phyloP scores from a whole-genome alignment of 805 yeast genomes.

The Scheffersomyces coipomensis region DNA sequence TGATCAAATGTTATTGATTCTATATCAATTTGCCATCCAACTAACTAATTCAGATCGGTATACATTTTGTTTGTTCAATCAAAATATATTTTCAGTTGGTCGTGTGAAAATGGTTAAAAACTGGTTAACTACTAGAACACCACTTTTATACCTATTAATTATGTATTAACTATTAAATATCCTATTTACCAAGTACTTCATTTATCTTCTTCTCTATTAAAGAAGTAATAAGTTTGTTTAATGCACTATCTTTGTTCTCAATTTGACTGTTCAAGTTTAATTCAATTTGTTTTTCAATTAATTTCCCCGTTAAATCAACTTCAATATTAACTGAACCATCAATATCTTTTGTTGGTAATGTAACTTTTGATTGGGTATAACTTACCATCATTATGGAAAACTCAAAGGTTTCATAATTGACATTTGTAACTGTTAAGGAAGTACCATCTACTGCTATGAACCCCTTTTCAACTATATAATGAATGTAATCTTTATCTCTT shows the following conservation, averaged over 20 bases:
- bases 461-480: slow-evolving; percentile 92
- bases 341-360: slow-evolving; percentile 60
- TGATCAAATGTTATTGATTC: too few species aligned
- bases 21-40: too few species aligned
- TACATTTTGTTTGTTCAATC: neutral
- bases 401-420: slow-evolving; percentile 52
- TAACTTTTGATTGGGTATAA: slow-evolving; percentile 82
- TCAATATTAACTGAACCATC: slow-evolving; percentile 82
- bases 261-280: slow-evolving; percentile 55
- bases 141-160: too few species aligned
- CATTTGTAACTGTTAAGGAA: slow-evolving; percentile 82
- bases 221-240: slow-evolving; percentile 45
- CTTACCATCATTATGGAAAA: slow-evolving; percentile 90
- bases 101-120: too few species aligned
- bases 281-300: slow-evolving; percentile 82
- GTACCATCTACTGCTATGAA: slow-evolving; percentile 93
- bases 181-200: slow-evolving; percentile 1
- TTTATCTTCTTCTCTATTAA: slow-evolving; percentile 31
- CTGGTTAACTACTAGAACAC: too few species aligned
- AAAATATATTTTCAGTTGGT: too few species aligned
- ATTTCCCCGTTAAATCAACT: slow-evolving; percentile 92
- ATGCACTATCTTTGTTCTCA: slow-evolving; percentile 44
- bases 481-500: slow-evolving; percentile 57
- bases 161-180: too few species aligned
- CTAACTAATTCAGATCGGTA: too few species aligned